Evolutionary conservation across 768 basidiomycete genomes (phyloP).

Genomic region (Suillus fuscotomentosus): DNA sequence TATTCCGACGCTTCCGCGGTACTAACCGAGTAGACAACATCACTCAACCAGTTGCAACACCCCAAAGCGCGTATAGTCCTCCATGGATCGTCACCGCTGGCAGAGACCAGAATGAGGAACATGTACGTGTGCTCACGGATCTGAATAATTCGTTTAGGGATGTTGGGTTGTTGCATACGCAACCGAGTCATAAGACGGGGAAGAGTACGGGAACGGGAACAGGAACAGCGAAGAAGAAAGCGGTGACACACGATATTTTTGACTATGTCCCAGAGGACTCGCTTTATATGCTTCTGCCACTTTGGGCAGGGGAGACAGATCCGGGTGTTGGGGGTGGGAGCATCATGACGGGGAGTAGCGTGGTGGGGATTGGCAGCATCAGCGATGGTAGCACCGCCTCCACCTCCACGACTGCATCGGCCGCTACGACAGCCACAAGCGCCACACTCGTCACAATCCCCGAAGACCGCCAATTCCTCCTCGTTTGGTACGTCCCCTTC

Average conservation of each 20-base stretch:
- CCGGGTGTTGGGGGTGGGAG: conserved; percentile 17
- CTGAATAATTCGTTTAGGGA: conserved; percentile 77
- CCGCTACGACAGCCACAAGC: conserved; percentile 15
- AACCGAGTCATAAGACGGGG: conserved; percentile 34
- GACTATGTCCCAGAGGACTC: conserved; percentile 64
- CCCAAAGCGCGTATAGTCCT: conserved; percentile 36
- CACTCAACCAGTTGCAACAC: conserved; percentile 22
- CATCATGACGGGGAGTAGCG: neutral
- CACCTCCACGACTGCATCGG: neutral
- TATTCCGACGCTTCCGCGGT: conserved; percentile 22
- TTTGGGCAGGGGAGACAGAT: conserved; percentile 82
- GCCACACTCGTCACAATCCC: conserved; percentile 40
- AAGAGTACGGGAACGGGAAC: conserved; percentile 3
- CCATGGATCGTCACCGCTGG: conserved; percentile 69
- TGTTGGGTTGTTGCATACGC: conserved; percentile 71
- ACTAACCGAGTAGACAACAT: conserved; percentile 22
- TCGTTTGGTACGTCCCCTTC: conserved; percentile 78
- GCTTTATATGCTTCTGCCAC: conserved; percentile 79
- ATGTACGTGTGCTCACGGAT: conserved; percentile 65
- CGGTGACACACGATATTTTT: conserved; percentile 42
- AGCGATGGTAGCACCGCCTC: neutral
- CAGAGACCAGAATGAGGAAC: conserved; percentile 64
- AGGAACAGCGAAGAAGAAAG: conserved; percentile 18
- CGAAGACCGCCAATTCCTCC: conserved; percentile 63
- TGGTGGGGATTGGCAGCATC: neutral